These are phyloP conservation scores for Stenocarpella maydis DNA, from an alignment of 2,329 filamentous ascomycete genomes.

Conservation along the genomic window DNA sequence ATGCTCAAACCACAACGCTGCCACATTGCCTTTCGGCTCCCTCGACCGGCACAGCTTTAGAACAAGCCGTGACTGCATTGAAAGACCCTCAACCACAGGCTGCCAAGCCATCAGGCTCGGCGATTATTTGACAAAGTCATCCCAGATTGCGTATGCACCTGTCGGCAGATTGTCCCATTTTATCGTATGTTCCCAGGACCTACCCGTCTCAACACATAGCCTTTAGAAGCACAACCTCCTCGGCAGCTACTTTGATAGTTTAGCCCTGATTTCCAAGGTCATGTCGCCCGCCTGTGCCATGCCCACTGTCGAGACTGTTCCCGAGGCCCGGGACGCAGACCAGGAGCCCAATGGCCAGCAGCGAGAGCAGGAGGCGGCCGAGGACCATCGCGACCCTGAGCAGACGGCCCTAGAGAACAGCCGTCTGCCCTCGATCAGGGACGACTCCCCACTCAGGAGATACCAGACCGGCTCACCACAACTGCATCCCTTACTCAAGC, in stretches of 20 bases:
- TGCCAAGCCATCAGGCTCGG: conserved; percentile 16
- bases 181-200: conserved; percentile 23
- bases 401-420: neutral
- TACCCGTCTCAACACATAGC: conserved; percentile 11
- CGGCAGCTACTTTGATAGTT: conserved; percentile 24
- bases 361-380: neutral
- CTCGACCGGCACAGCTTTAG: neutral
- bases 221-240: neutral
- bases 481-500: conserved; percentile 25
- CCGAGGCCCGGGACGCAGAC: conserved; percentile 23
- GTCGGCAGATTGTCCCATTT: conserved; percentile 2
- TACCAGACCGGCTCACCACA: conserved; percentile 24
- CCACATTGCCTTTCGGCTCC: conserved; percentile 15
- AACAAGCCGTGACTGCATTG: neutral
- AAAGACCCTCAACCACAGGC: neutral
- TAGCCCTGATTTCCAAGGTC: neutral
- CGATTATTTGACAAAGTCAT: conserved; percentile 12
- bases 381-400: neutral
- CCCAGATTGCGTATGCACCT: conserved; percentile 7
- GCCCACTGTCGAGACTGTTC: conserved; percentile 32
- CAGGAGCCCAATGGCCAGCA: conserved; percentile 8
- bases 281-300: conserved; percentile 31
- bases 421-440: neutral
- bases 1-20: conserved; percentile 15
- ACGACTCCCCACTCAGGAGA: neutral